These are phyloP conservation scores for Candolleomyces efflorescens DNA, from an alignment of 768 basidiomycete genomes.

Conservation along the genomic window DNA sequence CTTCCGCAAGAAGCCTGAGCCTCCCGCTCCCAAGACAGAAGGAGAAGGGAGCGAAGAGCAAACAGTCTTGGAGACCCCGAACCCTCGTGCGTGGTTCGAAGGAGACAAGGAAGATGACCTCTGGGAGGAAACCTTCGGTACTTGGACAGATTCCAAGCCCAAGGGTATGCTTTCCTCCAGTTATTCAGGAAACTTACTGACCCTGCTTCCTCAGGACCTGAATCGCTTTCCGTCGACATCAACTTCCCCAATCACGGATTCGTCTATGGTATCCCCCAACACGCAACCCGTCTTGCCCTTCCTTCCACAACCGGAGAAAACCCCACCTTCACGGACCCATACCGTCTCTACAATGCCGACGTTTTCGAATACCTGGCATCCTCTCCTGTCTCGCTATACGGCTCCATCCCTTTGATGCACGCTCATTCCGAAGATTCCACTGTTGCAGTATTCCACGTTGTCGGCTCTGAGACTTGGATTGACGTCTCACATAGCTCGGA, in stretches of 20 bases:
- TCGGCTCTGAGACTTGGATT: slow-evolving; percentile 93
- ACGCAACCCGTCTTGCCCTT: slow-evolving; percentile 85
- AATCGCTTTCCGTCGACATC: slow-evolving; percentile 90
- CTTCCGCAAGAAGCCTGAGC: slow-evolving; percentile 67
- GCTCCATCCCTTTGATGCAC: slow-evolving; percentile 89
- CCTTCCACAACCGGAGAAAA: slow-evolving; percentile 83
- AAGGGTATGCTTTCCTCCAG: slow-evolving; percentile 62
- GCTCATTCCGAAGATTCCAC: slow-evolving; percentile 87
- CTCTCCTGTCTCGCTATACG: slow-evolving; percentile 79
- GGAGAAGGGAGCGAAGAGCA: slow-evolving; percentile 48
- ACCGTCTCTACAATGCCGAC: slow-evolving; percentile 91
- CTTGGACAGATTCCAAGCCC: slow-evolving; percentile 92
- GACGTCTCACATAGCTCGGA: slow-evolving; percentile 72
- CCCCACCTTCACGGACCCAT: slow-evolving; percentile 81
- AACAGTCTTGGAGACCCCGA: slow-evolving; percentile 44
- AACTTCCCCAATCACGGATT: slow-evolving; percentile 88
- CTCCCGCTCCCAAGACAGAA: slow-evolving; percentile 36
- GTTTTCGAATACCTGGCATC: slow-evolving; percentile 94
- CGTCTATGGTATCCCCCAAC: slow-evolving; percentile 96
- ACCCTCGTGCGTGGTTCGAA: slow-evolving; percentile 78
- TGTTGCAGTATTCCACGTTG: slow-evolving; percentile 84
- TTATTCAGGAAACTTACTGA: background rate
- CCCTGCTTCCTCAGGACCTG: slow-evolving; percentile 64
- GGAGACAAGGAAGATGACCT: slow-evolving; percentile 77
- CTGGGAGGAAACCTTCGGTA: slow-evolving; percentile 86